These are phyloP conservation scores for Ulmus americana DNA, from an alignment of 331 rosid species.

Conservation along the genomic window DNA sequence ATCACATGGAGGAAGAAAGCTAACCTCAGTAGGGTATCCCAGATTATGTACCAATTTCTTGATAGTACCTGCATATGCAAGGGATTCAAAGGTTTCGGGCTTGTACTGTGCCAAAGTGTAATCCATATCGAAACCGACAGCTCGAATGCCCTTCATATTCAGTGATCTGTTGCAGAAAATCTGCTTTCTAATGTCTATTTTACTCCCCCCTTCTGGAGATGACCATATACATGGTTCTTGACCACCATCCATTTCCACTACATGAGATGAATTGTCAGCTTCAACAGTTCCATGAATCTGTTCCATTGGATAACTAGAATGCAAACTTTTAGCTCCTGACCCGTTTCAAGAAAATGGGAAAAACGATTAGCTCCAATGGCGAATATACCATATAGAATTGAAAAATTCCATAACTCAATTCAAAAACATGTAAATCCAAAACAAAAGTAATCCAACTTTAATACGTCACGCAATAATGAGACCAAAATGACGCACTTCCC, in stretches of 20 bases:
- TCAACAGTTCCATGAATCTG: constrained; percentile 32
- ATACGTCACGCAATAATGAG: constrained; percentile 18
- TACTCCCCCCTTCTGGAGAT: constrained; percentile 45
- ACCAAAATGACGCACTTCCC: constrained; percentile 6
- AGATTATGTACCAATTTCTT: constrained; percentile 76
- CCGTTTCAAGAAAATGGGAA: constrained; percentile 12
- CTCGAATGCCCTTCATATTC: constrained; percentile 88
- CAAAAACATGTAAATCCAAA: neutral
- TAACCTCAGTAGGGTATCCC: constrained; percentile 83
- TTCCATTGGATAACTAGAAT: constrained; percentile 53
- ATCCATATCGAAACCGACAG: constrained; percentile 99
- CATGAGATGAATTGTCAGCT: constrained; percentile 25
- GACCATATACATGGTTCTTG: constrained; percentile 62
- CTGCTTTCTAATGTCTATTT: constrained; percentile 62
- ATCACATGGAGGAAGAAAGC: constrained; percentile 23
- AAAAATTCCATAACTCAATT: neutral
- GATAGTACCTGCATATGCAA: constrained; percentile 90
- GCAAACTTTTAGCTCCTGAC: constrained; percentile 48
- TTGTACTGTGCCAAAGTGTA: constrained; percentile 95
- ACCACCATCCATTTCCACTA: constrained; percentile 24
- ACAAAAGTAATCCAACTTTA: neutral
- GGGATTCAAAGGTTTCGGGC: constrained; percentile 94
- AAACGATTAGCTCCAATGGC: constrained; percentile 11
- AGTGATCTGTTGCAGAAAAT: constrained; percentile 90
- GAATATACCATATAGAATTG: constrained; percentile 17